Evolutionary conservation across 2,329 filamentous ascomycete genomes (phyloP), one percentile per base, ranked within the genome.

Genomic region (Myriosclerotinia curreyana): DNA sequence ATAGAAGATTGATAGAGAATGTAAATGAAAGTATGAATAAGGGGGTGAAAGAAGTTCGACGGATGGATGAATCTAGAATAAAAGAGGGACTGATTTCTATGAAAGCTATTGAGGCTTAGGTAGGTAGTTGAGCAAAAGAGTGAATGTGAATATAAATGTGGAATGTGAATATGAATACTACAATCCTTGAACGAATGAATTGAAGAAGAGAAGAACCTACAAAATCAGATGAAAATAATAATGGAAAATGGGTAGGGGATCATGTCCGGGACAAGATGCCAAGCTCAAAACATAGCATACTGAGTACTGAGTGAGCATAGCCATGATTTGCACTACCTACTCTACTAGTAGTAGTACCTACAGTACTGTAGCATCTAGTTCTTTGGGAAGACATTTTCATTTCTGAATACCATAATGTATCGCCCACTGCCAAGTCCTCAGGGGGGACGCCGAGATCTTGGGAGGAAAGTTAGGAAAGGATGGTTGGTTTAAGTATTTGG

Each of bases 391-490:
- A 36, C 42, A 28, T 46, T 56, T 44, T 62, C 50, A 53, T 54
- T 62, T 62, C 49, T 36, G 9, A 54, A 36, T 60, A 48, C 38
- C 40, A 25, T n/a, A 40, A 44, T n/a, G n/a, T n/a, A n/a, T n/a
- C n/a, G n/a, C n/a, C n/a, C n/a, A n/a, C n/a, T 38, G 38, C 52
- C 44, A 49, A 63, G 42, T 40, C 28, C 2, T 58, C 46, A 63
- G n/a, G n/a, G 60, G 60, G 52, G 60, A 58, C 58, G 60, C 60
- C 60, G 44, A 63, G 60, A 58, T 63, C 60, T 63, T 63, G 60
- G 60, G 25, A 63, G 52, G 20, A 49, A 48, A 62, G 50, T n/a
- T n/a, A n/a, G n/a, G n/a, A n/a, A n/a, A n/a, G n/a, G n/a, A n/a
- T n/a, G n/a, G n/a, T 20, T 63, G 22, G 11, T 63, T 49, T 56